phyloP scores from a whole-genome alignment of 345 rosid species.

The Acer yangbiense region DNA sequence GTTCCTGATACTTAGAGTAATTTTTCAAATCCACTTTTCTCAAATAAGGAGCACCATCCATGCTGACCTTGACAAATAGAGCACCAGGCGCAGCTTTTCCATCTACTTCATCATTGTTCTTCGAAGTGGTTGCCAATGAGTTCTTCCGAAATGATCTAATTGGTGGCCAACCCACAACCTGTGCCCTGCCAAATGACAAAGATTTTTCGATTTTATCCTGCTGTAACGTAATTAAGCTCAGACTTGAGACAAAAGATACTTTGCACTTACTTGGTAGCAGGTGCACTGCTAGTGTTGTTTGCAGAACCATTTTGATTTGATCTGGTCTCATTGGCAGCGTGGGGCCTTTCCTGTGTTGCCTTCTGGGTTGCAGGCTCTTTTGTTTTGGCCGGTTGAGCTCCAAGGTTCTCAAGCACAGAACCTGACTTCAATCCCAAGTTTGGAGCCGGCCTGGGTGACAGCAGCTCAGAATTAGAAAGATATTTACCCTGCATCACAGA shows the following conservation, averaged over 20 bases:
- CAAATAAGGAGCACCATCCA: conserved; percentile 83
- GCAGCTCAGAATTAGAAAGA: conserved; percentile 37
- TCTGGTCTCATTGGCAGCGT: conserved; percentile 31
- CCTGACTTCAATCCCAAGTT: conserved; percentile 52
- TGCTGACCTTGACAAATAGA: conserved; percentile 68
- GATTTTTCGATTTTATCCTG: not conserved
- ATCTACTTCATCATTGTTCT: conserved; percentile 61
- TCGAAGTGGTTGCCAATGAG: conserved; percentile 55
- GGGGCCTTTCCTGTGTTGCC: conserved; percentile 39
- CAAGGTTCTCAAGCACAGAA: conserved; percentile 50
- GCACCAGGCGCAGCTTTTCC: conserved; percentile 62
- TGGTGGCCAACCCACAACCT: conserved; percentile 88
- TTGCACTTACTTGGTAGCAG: conserved; percentile 58
- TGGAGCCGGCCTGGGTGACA: conserved; percentile 50
- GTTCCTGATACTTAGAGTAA: conserved; percentile 55
- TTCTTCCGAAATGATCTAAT: conserved; percentile 69
- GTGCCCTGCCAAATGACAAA: conserved; percentile 48
- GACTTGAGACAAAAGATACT: not conserved
- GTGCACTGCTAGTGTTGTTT: conserved; percentile 40
- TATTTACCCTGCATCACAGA: conserved; percentile 50
- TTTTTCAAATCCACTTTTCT: conserved; percentile 68
- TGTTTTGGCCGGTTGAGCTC: conserved; percentile 42
- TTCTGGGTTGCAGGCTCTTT: conserved; percentile 41
- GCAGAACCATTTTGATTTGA: conserved; percentile 27
- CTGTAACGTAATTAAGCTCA: not conserved